Base-by-base conservation (phyloP, 306 rosid species). In the Prunus mongolica region DNA sequence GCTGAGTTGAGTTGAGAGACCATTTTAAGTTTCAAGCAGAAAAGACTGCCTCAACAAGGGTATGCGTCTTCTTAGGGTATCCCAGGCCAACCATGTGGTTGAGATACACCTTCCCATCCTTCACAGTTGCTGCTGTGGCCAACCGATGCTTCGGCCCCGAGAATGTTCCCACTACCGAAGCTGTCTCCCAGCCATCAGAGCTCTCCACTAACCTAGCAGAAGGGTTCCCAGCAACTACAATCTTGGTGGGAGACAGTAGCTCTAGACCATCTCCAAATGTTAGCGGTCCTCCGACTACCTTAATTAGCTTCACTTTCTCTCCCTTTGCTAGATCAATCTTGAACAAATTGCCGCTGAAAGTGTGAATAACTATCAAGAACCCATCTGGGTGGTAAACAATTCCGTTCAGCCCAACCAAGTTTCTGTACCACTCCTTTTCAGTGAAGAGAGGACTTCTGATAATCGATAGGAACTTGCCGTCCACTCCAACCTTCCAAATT, bases 341-440 rank as follows among this genome's bases (percentile, higher is more conserved):
- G 8, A 85, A 89, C 89, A 95, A 78, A 51, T 82, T 88, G 54
- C 97, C 97, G 5, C 89, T 80, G 54, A 86, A 84, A 46, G 97
- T 95, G 80, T 95, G 99, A 52, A 92, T 54, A 25, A 82, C 93
- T 55, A 95, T 81, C 72, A 95, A 84, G 65, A 77, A 95, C 41
- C 99, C 96, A 73, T 89, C 93, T 5, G 97, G 97, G 85, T 95
- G 99, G 84, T 90, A 89, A 28, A 95, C 92, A 34, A 90, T 95
- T 30, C 97, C 99, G 46, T 95, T 92, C 1, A 95, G 93, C 1
- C 91, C 97, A 72, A 89, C 67, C 69, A 87, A 72, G 88, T 72
- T 83, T 72, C 82, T 95, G 89, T 95, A 85, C 99, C 99, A 90
- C 78, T 90, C 89, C 54, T 90, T 90, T 55, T 88, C 67, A 41